These are phyloP conservation scores for Tuber melanosporum DNA, from an alignment of 495 filamentous ascomycete genomes.

Conservation along the genomic window DNA sequence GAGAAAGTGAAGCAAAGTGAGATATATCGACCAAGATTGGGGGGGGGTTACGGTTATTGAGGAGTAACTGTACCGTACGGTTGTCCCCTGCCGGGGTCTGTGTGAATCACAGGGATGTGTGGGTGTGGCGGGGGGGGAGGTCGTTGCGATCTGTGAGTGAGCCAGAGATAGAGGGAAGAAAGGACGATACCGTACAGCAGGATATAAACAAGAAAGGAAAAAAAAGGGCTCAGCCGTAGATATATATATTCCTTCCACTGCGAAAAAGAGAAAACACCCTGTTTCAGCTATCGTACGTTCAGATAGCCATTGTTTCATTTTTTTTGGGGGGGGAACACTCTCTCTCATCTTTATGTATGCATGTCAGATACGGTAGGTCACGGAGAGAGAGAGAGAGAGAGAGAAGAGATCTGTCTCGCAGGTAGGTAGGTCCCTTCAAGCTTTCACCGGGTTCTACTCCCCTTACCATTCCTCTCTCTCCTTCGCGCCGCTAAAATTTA, in stretches of 20 bases:
- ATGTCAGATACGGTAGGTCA: not conserved
- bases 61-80: not conserved
- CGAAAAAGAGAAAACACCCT: not conserved
- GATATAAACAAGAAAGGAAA: not conserved
- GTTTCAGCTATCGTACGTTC: not conserved
- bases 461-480: not conserved
- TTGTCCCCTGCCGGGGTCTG: not conserved
- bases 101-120: not conserved
- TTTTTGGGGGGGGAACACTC: not conserved
- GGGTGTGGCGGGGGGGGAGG: not conserved
- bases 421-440: not conserved
- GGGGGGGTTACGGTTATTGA: not conserved
- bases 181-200: not conserved
- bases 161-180: not conserved
- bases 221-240: not conserved
- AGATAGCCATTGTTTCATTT: constrained; percentile 1
- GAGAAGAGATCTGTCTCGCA: not conserved
- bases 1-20: constrained; percentile 2
- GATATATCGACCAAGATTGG: not conserved
- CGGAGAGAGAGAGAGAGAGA: not conserved
- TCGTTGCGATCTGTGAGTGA: not conserved
- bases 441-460: not conserved
- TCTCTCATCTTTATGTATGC: not conserved
- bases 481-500: not conserved
- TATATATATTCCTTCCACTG: not conserved